Percentiles rank a stretch among this genome's conserved stretches.
These are phyloP conservation scores for Anastatica hierochuntica DNA, from an alignment of 345 rosid species.

Conservation along the genomic window DNA sequence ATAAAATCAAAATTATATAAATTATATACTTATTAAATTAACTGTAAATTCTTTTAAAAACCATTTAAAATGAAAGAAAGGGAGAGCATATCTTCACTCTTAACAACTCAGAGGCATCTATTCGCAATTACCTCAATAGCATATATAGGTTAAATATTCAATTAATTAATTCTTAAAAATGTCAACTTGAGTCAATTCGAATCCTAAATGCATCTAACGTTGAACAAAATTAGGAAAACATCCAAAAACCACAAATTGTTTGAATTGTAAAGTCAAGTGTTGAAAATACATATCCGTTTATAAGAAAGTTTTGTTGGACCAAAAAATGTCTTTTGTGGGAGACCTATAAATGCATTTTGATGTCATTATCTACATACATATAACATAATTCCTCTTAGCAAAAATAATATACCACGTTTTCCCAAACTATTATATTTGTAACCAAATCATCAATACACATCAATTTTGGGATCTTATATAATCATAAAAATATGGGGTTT, in stretches of 20 bases:
- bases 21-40: too few relatives aligned
- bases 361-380: neutral
- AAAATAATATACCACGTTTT: neutral
- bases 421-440: neutral
- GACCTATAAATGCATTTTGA: conserved; percentile 2
- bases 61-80: too few relatives aligned
- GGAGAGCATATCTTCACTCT: too few relatives aligned
- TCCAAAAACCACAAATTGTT: neutral
- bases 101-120: too few relatives aligned
- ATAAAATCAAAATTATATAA: too few relatives aligned
- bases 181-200: conserved; percentile 15
- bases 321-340: conserved; percentile 9
- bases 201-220: conserved; percentile 12
- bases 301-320: conserved; percentile 7
- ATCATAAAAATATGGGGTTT: too few relatives aligned
- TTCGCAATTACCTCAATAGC: too few relatives aligned
- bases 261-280: neutral
- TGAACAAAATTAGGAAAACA: neutral
- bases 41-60: too few relatives aligned
- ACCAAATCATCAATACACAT: neutral
- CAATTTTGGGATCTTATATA: too few relatives aligned
- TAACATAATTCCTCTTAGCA: neutral
- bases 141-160: neutral
- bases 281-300: neutral
- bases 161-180: neutral